phyloP scores from a whole-genome alignment of 108 stramenopile species.

The Asterionellopsis glacialis region DNA sequence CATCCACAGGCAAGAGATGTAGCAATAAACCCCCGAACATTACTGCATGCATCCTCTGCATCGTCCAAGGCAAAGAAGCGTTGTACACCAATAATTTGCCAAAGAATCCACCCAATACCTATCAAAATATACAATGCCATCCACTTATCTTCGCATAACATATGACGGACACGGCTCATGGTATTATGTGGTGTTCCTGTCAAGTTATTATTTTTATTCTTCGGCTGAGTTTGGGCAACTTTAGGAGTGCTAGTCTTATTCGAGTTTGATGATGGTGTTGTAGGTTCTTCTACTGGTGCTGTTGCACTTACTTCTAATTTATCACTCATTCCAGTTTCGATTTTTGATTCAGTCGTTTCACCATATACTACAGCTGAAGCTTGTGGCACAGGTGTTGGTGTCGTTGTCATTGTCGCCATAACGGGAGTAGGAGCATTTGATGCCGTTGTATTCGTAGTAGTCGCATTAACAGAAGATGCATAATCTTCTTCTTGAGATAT shows the following conservation, averaged over 20 bases:
- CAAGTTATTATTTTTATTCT: neutral
- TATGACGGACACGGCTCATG: slow-evolving; percentile 43
- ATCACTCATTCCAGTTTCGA: neutral
- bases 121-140: slow-evolving; percentile 65
- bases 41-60: too few species aligned
- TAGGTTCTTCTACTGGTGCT: neutral
- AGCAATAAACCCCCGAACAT: slow-evolving; percentile 18
- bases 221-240: too few species aligned
- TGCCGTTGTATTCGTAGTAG: too few species aligned
- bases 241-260: too few species aligned
- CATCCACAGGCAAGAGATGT: slow-evolving; percentile 22
- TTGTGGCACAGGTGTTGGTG: neutral
- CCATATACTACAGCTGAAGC: too few species aligned
- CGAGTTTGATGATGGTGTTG: too few species aligned
- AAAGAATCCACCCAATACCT: slow-evolving; percentile 42
- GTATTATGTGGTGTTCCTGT: slow-evolving; percentile 11
- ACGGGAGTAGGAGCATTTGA: too few species aligned
- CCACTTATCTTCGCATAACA: slow-evolving; percentile 58
- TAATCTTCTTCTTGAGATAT: slow-evolving; percentile 16
- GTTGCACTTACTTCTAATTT: neutral
- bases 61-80: too few species aligned
- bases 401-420: neutral
- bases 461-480: neutral
- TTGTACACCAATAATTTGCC: slow-evolving; percentile 43
- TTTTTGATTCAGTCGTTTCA: slow-evolving; percentile 1